These are phyloP conservation scores for Flaveria sonorensis DNA, from an alignment of 129 eudicot species.

Conservation along the genomic window DNA sequence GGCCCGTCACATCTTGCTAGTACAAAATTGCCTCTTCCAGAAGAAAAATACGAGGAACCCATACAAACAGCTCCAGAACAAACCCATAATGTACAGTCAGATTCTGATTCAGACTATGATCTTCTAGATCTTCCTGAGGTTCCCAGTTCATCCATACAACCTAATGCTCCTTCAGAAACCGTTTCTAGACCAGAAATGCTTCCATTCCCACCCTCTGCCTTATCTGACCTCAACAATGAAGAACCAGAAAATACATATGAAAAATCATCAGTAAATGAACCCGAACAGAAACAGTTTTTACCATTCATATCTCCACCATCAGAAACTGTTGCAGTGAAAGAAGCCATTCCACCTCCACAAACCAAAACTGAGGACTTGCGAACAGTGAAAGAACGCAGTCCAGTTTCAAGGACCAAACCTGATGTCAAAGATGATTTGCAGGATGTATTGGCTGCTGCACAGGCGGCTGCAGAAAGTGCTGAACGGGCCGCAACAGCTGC, in stretches of 20 bases:
- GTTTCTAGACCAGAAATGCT: slow-evolving; percentile 72
- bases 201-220: slow-evolving; percentile 80
- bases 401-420: slow-evolving; percentile 37
- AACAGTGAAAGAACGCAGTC: slow-evolving; percentile 32
- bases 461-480: slow-evolving; percentile 84
- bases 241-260: slow-evolving; percentile 40
- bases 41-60: slow-evolving; percentile 53
- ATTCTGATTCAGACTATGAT: slow-evolving; percentile 66
- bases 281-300: slow-evolving; percentile 54
- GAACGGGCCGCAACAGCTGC: slow-evolving; percentile 92
- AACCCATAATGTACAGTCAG: slow-evolving; percentile 35
- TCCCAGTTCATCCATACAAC: slow-evolving; percentile 57
- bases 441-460: slow-evolving; percentile 77
- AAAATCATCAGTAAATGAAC: slow-evolving; percentile 34
- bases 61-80: slow-evolving; percentile 32
- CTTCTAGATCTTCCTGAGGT: slow-evolving; percentile 79
- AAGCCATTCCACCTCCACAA: slow-evolving; percentile 44
- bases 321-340: slow-evolving; percentile 34
- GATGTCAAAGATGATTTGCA: slow-evolving; percentile 57
- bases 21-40: slow-evolving; percentile 60
- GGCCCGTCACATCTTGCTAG: slow-evolving; percentile 67
- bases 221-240: slow-evolving; percentile 53
- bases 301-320: slow-evolving; percentile 57
- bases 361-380: slow-evolving; percentile 30
- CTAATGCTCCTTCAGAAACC: slow-evolving; percentile 36